Evolutionary conservation across 805 yeast genomes (phyloP), one percentile per base, ranked within the genome.

Genomic region (Candida caryicola): DNA sequence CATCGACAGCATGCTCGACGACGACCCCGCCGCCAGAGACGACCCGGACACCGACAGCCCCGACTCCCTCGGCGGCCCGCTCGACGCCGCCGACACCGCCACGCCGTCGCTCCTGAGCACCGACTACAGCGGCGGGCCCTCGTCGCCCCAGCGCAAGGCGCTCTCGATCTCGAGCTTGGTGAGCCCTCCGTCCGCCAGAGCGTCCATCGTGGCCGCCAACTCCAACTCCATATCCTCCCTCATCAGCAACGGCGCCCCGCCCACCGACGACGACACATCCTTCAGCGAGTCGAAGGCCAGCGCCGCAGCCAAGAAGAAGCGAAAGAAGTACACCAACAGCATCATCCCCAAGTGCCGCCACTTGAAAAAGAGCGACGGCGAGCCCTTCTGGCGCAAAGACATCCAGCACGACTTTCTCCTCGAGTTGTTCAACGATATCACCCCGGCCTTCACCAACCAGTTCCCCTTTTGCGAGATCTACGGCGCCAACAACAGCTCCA

Each of bases 311-410:
- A 45, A 39, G 34, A 43, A 38, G 31, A 47, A 40, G 26, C 43
- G 57, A 52, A 41, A 50, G 43, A 41, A 57, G 39, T 31, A 42
- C 33, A 43, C 37, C 36, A 41, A 37, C 33, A 17, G 36, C 4
- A 39, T 56, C 10, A 50, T 51, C 29, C 52, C 59, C 19, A 57
- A 50, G 32, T 62, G 69, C 18, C 67, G 85, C 31, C 89, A 82
- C 59, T 60, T 91, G 50, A 91, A 91, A 61, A 91, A 90, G 55
- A 73, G 79, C 14, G 98, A 91, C 54, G 96, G 98, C 4, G 95
- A 85, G 52, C 95, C 95, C 15, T 79, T 90, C 41, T 85, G 93
- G 84, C 72, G 98, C 34, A 74, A 66, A 39, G 98, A 91, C 52
- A 82, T 91, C 40, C 96, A 89, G 59, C 85, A 81, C 59, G 89